Base-by-base conservation (phyloP, 2,329 filamentous ascomycete species). In the Tolypocladium paradoxum region DNA sequence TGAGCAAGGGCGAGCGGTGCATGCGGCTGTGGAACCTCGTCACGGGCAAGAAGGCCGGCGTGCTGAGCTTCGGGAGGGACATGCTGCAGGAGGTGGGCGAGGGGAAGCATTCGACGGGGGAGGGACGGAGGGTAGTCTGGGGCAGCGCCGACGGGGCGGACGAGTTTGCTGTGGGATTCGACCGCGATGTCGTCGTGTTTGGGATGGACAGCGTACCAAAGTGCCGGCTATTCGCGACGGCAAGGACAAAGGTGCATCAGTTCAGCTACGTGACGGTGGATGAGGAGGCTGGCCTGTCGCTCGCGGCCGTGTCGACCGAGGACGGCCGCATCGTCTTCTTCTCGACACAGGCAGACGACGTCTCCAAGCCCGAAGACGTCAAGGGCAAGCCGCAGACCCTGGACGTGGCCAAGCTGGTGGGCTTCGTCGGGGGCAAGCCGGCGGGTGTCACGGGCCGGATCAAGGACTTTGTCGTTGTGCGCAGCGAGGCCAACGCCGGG, bases 21-120 rank as follows among this genome's bases (percentile, higher is more conserved):
- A 95, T 99, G 88, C 77, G 93, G 58, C 70, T 97, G 58, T 99
- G 93, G 93, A 97, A 99, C 65, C 69, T 99, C 58, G 90, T 97
- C 59, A 97, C 92, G 3, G 93, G 91, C 18, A 95, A 92, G 73
- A 96, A 96, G 73, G 91, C 91, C 1, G 90, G 91, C 33, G 91
- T 96, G 51, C 73, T 99, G 61, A 93, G 88, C 66, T 97, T 97
- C 67, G 81, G 80, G 58, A 78, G 81, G 54, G 81, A 85, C 0
- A 77, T 93, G 62, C 74, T 97, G 51, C 76, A 81, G 46, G 83
- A 87, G 60, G 81, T 87, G 12, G 89, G 88, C 47, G 90, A 96
- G 72, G 81, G 84, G 45, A 83, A 82, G 67, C 84, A 85, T 67
- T 82, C 84, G 46, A 85, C 83, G 46, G 91, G 92, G 14, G 93